Evolutionary conservation across 2,329 filamentous ascomycete species (phyloP).

Genomic region (Sphaceloma murrayae): DNA sequence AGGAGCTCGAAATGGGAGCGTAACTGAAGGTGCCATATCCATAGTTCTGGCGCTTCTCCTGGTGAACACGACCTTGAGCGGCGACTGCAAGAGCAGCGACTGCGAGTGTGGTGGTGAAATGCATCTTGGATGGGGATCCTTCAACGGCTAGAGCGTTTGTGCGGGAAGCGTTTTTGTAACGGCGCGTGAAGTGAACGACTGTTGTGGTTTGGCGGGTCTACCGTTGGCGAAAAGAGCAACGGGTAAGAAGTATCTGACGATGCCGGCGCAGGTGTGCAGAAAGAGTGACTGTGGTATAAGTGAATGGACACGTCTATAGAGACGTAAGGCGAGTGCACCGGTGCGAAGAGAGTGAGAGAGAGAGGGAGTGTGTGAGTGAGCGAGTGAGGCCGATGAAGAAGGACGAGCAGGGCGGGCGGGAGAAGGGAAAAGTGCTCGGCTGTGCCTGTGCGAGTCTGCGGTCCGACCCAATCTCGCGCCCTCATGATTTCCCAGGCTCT

Average conservation of each 20-base stretch:
- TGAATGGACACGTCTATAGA: slow-evolving; percentile 17
- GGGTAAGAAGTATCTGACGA: slow-evolving; percentile 7
- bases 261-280: slow-evolving; percentile 7
- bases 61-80: slow-evolving; percentile 16
- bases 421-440: slow-evolving; percentile 7
- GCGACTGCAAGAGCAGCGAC: slow-evolving; percentile 18
- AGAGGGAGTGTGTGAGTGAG: slow-evolving; percentile 7
- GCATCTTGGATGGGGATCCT: slow-evolving; percentile 17
- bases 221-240: slow-evolving; percentile 17
- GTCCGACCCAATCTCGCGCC: slow-evolving; percentile 11
- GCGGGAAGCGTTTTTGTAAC: neutral
- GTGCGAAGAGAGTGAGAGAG: slow-evolving; percentile 8
- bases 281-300: slow-evolving; percentile 18
- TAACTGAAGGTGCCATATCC: slow-evolving; percentile 14
- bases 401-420: slow-evolving; percentile 2
- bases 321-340: slow-evolving; percentile 6
- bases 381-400: slow-evolving; percentile 15
- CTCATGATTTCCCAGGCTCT: slow-evolving; percentile 13
- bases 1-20: slow-evolving; percentile 11
- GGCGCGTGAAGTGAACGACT: slow-evolving; percentile 6
- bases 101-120: slow-evolving; percentile 18
- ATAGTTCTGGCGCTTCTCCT: slow-evolving; percentile 18
- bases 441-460: too few species aligned
- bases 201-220: slow-evolving; percentile 13
- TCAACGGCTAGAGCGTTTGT: slow-evolving; percentile 12